Evolutionary conservation across 495 filamentous ascomycete species (phyloP), one percentile per base, ranked within the genome.

Genomic region (Tuber indicum): DNA sequence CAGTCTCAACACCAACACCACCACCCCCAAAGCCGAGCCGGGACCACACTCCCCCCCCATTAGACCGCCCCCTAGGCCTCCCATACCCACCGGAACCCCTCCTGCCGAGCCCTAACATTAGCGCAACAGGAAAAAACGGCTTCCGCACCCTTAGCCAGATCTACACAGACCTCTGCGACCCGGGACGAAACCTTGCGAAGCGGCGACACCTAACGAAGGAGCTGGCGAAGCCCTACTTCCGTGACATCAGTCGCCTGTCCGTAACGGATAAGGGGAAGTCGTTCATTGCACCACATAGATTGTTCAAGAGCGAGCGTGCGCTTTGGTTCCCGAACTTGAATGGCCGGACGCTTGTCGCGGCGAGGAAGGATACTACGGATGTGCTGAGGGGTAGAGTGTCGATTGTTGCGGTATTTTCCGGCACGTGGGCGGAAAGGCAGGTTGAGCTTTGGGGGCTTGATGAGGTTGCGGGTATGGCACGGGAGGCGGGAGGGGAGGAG

Each of bases 291-390:
- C 93, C 93, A 49, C 88, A 90, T 4, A 87, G 89, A 8, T 86
- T 93, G 46, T 97, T 98, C 87, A 90, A 89, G 72, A 85, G 86
- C 74, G 92, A 93, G 45, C 87, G 89, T 16, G 89, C 94, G 21
- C 89, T 97, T 45, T 97, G 91, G 86, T 98, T 99, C 87, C 96
- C 96, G 43, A 99, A 99, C 85, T 85, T 99, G 66, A 85, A 87
- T 81, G 96, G 96, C 7, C 86, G 86, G 58, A 97, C 96, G 6
- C 87, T 98, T 14, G 85, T 86, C 14, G 81, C 87, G 83, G 72
- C 45, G 79, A 80, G 73, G 42, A 84, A 87, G 73, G 89, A 96
- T 85, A 97, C 94, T 21, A 96, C 93, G 7, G 85, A 88, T 3
- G 80, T 91, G 17, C 86, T 98, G 58, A 85, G 87, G 74, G 93